These are phyloP conservation scores for Diatrype stigma DNA, from an alignment of 2,329 filamentous ascomycete species.

Conservation along the genomic window DNA sequence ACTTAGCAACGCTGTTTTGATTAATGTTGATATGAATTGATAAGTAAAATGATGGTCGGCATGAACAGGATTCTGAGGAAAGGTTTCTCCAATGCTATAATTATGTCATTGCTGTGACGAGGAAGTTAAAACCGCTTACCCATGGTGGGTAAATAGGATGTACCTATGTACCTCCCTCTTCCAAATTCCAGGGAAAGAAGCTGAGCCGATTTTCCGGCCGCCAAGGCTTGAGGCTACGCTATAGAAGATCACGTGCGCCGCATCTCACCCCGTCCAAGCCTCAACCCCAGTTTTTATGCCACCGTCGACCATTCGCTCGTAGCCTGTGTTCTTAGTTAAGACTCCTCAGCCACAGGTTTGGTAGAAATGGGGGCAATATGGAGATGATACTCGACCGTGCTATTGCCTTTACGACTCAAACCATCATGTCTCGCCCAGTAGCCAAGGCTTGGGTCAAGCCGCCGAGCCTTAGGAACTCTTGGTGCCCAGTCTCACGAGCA, in stretches of 20 bases:
- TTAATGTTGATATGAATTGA: too few relatives aligned
- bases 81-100: too few relatives aligned
- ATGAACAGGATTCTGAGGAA: too few relatives aligned
- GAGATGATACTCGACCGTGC: not conserved
- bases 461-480: not conserved
- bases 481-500: not conserved
- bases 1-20: too few relatives aligned
- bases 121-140: not conserved
- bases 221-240: not conserved
- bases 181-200: not conserved
- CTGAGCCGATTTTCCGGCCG: not conserved
- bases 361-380: not conserved
- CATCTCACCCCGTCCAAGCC: too few relatives aligned
- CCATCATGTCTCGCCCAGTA: not conserved
- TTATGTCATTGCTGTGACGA: not conserved
- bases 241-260: not conserved
- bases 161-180: too few relatives aligned
- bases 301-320: not conserved
- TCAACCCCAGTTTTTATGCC: too few relatives aligned
- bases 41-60: too few relatives aligned
- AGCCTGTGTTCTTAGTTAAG: too few relatives aligned
- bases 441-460: not conserved
- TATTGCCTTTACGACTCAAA: not conserved
- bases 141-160: too few relatives aligned
- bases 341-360: not conserved